Conservation (phyloP, 208 protist genomes). For the Trypanosoma theileri region DNA sequence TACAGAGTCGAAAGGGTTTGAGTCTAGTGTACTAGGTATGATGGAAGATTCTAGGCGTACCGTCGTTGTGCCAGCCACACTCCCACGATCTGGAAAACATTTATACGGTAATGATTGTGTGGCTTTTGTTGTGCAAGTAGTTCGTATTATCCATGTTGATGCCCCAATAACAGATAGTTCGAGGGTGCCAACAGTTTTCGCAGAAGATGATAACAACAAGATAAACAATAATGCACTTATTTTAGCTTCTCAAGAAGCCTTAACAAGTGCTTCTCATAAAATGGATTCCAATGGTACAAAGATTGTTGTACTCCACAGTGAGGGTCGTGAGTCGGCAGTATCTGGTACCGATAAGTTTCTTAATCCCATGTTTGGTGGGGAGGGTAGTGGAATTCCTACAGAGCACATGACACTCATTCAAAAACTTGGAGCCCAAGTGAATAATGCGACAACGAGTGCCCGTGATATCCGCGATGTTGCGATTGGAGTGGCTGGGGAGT, state of each 20-base stretch:
- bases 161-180: neutral
- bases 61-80: constrained; percentile 40
- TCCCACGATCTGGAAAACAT: constrained; percentile 29
- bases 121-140: constrained; percentile 54
- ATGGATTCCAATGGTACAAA: constrained; percentile 18
- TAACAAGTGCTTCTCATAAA: neutral
- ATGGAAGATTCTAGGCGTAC: constrained; percentile 47
- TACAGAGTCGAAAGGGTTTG: constrained; percentile 51
- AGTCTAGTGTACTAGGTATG: constrained; percentile 60
- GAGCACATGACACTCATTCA: constrained; percentile 77
- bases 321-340: constrained; percentile 6
- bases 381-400: constrained; percentile 40
- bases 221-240: no score
- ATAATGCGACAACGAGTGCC: constrained; percentile 36
- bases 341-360: neutral
- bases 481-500: constrained; percentile 41
- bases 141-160: constrained; percentile 38
- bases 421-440: constrained; percentile 56
- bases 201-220: constrained; percentile 2
- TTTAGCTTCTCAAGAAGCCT: neutral
- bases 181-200: constrained; percentile 27
- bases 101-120: constrained; percentile 31
- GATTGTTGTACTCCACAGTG: constrained; percentile 25
- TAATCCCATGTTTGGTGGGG: constrained; percentile 18
- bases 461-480: constrained; percentile 53